Percentiles rank a stretch among this genome's conserved stretches.
phyloP scores from a whole-genome alignment of 2,329 filamentous ascomycete genomes.

The Xylariaceae sp. region DNA sequence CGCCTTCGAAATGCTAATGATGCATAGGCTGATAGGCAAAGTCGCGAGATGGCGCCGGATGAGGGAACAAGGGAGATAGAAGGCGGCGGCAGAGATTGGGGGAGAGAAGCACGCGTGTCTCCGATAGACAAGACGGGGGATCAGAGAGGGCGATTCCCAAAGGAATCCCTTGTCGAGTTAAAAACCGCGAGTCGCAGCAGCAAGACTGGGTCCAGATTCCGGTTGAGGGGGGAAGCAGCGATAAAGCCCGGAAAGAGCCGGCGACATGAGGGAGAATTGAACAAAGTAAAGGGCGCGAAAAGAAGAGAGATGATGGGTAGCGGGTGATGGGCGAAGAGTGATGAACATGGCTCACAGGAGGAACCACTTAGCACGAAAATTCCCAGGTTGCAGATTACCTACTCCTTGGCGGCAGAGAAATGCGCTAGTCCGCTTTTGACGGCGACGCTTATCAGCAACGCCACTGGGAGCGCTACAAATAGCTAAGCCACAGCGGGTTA shows the following conservation, averaged over 20 bases:
- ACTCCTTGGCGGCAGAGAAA: slow-evolving; percentile 5
- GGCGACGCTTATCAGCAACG: slow-evolving; percentile 11
- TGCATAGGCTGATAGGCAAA: slow-evolving; percentile 6
- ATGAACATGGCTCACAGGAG: slow-evolving; percentile 15
- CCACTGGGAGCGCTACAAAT: not conserved
- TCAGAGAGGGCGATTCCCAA: slow-evolving; percentile 18
- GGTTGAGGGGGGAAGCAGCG: not conserved
- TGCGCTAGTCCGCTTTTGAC: slow-evolving; percentile 14
- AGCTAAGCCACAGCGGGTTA: not conserved
- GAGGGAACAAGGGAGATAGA: slow-evolving; percentile 13
- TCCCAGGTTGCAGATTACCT: slow-evolving; percentile 19
- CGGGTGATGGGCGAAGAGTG: slow-evolving; percentile 10
- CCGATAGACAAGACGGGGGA: slow-evolving; percentile 8
- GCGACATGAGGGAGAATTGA: slow-evolving; percentile 5
- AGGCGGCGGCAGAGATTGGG: slow-evolving; percentile 10
- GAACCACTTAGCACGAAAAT: slow-evolving; percentile 20
- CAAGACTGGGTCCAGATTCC: not conserved
- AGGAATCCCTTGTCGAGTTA: slow-evolving; percentile 15
- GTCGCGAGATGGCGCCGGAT: slow-evolving; percentile 8
- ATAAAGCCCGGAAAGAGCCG: slow-evolving; percentile 1
- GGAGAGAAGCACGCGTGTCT: slow-evolving; percentile 16
- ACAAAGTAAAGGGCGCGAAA: slow-evolving; percentile 6
- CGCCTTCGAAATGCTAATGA: slow-evolving; percentile 19
- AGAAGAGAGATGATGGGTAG: not conserved
- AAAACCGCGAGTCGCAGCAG: slow-evolving; percentile 8